Conservation (phyloP, 2,329 filamentous ascomycete species). For the Anisogramma anomala region DNA sequence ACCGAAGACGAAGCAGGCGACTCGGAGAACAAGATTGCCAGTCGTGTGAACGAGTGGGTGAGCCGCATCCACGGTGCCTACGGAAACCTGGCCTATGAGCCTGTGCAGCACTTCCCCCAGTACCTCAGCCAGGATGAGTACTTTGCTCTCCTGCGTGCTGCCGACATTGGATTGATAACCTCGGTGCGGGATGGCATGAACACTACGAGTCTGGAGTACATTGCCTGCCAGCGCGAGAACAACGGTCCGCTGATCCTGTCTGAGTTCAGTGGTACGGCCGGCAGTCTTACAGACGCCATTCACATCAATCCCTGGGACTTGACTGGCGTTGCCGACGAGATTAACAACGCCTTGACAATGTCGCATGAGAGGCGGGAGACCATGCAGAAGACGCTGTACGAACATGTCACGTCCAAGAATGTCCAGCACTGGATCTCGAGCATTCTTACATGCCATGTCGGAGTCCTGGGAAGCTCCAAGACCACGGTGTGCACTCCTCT, state of each 20-base stretch:
- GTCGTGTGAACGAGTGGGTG: constrained; percentile 81
- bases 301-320: constrained; percentile 97
- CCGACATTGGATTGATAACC: constrained; percentile 87
- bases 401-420: constrained; percentile 74
- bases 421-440: constrained; percentile 77
- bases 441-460: constrained; percentile 67
- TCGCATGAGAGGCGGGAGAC: constrained; percentile 48
- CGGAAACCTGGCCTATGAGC: constrained; percentile 77
- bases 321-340: constrained; percentile 68
- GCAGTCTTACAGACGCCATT: constrained; percentile 72
- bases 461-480: constrained; percentile 66
- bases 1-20: constrained; percentile 63
- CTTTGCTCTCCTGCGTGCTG: constrained; percentile 81
- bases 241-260: constrained; percentile 86
- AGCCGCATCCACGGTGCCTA: constrained; percentile 85
- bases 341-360: constrained; percentile 74
- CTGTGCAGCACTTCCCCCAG: constrained; percentile 89
- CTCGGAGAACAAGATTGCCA: constrained; percentile 67
- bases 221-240: constrained; percentile 79
- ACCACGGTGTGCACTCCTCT: constrained; percentile 67
- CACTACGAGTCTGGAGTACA: constrained; percentile 89
- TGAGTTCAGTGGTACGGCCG: constrained; percentile 90
- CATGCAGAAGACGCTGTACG: constrained; percentile 66
- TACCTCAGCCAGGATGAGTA: constrained; percentile 86
- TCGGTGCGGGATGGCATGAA: constrained; percentile 97